phyloP scores from a whole-genome alignment of 176 grass and related monocot genomes.

The Aegilops speltoides region DNA sequence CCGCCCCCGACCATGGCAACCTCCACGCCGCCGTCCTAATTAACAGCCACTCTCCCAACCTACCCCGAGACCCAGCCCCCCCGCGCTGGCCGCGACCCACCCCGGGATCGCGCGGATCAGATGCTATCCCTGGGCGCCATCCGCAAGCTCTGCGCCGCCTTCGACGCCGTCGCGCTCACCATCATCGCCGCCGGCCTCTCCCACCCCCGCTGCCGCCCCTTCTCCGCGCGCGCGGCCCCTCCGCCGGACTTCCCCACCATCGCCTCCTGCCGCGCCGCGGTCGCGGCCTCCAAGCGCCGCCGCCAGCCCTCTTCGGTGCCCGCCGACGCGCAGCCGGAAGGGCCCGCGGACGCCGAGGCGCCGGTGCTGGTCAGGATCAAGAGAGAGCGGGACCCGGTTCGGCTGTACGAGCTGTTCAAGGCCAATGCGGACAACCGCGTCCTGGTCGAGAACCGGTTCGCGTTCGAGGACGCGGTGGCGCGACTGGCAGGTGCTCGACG shows the following conservation, averaged over 20 bases:
- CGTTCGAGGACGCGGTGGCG: slow-evolving; percentile 70
- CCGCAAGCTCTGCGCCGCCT: slow-evolving; percentile 69
- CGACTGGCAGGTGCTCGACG: slow-evolving; percentile 73
- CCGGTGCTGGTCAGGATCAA: slow-evolving; percentile 66
- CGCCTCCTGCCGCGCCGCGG: slow-evolving; percentile 56
- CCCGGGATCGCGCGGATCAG: slow-evolving; percentile 30
- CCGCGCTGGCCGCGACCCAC: neutral
- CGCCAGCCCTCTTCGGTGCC: neutral
- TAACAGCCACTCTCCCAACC: neutral
- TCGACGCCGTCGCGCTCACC: slow-evolving; percentile 83
- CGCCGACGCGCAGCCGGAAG: neutral
- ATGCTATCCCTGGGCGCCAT: slow-evolving; percentile 64
- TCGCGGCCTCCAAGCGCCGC: slow-evolving; percentile 14
- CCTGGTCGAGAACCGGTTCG: slow-evolving; percentile 75
- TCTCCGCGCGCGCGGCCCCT: slow-evolving; percentile 33
- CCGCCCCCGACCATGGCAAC: slow-evolving; percentile 24
- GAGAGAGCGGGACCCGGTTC: slow-evolving; percentile 74
- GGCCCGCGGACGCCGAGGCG: slow-evolving; percentile 8
- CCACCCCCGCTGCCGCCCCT: slow-evolving; percentile 45
- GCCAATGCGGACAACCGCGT: slow-evolving; percentile 71
- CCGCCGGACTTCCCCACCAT: slow-evolving; percentile 67
- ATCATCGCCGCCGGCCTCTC: slow-evolving; percentile 73
- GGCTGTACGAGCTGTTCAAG: slow-evolving; percentile 75
- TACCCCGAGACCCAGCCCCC: neutral
- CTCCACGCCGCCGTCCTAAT: slow-evolving; percentile 4